These are phyloP conservation scores for Plantago major DNA, from an alignment of 257 asterid genomes.

Conservation along the genomic window DNA sequence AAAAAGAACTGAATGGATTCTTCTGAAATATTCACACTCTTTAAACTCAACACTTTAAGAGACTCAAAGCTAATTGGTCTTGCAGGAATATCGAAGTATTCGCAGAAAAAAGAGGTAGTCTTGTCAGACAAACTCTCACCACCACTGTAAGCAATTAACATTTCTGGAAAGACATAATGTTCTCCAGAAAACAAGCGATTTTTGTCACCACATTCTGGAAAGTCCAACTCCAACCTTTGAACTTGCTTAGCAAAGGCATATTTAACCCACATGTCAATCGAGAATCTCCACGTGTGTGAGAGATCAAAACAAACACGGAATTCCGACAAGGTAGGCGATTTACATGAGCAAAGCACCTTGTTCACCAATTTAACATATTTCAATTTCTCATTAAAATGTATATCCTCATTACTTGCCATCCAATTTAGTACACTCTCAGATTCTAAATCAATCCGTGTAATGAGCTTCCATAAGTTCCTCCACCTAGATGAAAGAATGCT, in stretches of 20 bases:
- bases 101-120: neutral
- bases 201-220: neutral
- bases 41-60: neutral
- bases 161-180: neutral
- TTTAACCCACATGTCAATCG: neutral
- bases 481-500: slow-evolving; percentile 1
- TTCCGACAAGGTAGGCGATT: neutral
- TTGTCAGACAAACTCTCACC: neutral
- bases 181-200: neutral
- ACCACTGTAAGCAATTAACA: neutral
- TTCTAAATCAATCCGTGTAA: neutral
- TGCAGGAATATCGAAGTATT: neutral
- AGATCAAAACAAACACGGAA: slow-evolving; percentile 7
- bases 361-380: neutral
- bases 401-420: neutral
- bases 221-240: neutral
- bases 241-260: slow-evolving; percentile 1
- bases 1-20: slow-evolving; percentile 1
- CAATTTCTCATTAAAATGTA: neutral
- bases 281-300: neutral
- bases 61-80: neutral
- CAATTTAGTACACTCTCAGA: neutral
- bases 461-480: neutral
- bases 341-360: neutral
- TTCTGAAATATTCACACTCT: slow-evolving; percentile 1